Conservation (phyloP, 176 grass and related monocot species). For the Zizania latifolia region DNA sequence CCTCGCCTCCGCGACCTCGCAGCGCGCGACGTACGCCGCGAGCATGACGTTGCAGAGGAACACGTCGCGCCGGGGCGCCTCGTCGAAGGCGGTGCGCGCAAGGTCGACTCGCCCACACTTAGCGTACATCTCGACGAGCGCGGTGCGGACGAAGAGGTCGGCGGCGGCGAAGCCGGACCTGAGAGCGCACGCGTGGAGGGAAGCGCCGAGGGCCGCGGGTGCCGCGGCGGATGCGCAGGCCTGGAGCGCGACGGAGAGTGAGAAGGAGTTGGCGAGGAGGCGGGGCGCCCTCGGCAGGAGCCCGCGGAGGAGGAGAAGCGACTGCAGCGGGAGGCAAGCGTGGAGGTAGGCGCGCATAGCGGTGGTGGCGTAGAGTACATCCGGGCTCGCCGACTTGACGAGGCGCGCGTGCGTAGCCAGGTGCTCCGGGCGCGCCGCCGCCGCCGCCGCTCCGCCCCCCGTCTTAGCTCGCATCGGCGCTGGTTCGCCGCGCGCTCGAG, state of each 20-base stretch:
- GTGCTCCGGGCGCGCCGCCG: constrained; percentile 24
- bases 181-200: constrained; percentile 41
- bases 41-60: constrained; percentile 65
- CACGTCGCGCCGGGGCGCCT: constrained; percentile 43
- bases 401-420: constrained; percentile 39
- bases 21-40: constrained; percentile 29
- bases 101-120: constrained; percentile 30
- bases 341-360: constrained; percentile 51
- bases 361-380: constrained; percentile 34
- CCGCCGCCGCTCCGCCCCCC: neutral
- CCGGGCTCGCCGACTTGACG: constrained; percentile 34
- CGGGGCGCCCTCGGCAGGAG: constrained; percentile 35
- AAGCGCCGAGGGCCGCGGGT: neutral
- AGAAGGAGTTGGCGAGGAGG: constrained; percentile 46
- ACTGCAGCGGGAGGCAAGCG: constrained; percentile 15
- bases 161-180: constrained; percentile 43
- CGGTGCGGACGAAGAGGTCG: constrained; percentile 71
- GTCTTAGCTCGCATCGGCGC: constrained; percentile 21
- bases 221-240: neutral
- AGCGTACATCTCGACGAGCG: constrained; percentile 61
- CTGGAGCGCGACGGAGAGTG: constrained; percentile 47
- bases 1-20: constrained; percentile 37
- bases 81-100: constrained; percentile 48
- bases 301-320: constrained; percentile 32
- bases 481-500: neutral